Evolutionary conservation across 2,329 filamentous ascomycete genomes (phyloP), one percentile per base, ranked within the genome.

Genomic region (Grosmannia clavigera): DNA sequence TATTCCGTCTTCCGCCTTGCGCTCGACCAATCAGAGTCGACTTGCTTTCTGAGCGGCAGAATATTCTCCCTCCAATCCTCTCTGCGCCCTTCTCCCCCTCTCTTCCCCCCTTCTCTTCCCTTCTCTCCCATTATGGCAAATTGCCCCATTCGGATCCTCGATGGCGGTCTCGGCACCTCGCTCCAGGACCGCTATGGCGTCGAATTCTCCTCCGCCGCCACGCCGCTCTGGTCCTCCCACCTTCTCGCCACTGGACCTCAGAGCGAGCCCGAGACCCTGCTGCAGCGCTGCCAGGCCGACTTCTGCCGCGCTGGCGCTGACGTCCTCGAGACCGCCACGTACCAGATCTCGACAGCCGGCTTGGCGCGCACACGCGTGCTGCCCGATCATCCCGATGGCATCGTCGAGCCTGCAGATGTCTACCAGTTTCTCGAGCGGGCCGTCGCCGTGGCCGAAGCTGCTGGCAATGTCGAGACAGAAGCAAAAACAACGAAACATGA

Each of bases 151-250:
- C 58, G 53, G 16, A 27, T 88, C 56, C 77, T 88, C 48, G 85
- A 88, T 67, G 85, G 85, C 58, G 85, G 85, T 9, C 77, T 88
- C 27, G 85, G 85, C 40, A 88, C 85, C 3, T 81, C 83, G 0
- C 81, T 88, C 3, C 78, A 85, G 66, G 79, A 83, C 62, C 71
- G 77, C 33, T 81, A 85, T 68, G 70, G 70, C 60, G 67, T 80
- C 61, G 72, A 68, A 16, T 88, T 87, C 68, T 71, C 73, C 58
- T 69, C 72, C 33, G 67, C 72, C 46, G 79, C 72, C 38, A 80
- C 76, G 10, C 85, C 85, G 0, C 77, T 88, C 48, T 88, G 85
- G 85, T 86, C 85, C 0, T 84, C 83, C 0, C 79, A 87, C 66
- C 75, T 87, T 6, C 76, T 88, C n/a, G 67, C 86, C 58, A 73